Conservation (phyloP, 306 rosid genomes). For the Castanea mollissima region DNA sequence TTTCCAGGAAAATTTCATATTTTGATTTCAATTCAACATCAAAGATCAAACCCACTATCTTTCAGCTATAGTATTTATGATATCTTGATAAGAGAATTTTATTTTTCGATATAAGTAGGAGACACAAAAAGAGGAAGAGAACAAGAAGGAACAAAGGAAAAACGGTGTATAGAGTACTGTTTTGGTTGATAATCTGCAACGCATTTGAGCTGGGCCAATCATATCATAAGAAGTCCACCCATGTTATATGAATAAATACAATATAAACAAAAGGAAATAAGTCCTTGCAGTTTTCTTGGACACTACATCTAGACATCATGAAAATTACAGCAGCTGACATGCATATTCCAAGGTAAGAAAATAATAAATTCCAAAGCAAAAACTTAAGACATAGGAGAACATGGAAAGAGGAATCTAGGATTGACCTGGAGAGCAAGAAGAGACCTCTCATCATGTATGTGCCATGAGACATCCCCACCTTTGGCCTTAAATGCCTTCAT, state of each 20-base stretch:
- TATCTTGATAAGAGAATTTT: neutral
- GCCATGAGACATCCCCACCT: conserved; percentile 98
- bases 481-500: conserved; percentile 94
- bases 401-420: conserved; percentile 5
- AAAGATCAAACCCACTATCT: neutral
- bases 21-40: neutral
- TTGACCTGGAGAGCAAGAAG: conserved; percentile 88
- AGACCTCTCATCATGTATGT: conserved; percentile 93
- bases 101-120: neutral
- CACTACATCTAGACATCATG: neutral
- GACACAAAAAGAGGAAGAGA: neutral
- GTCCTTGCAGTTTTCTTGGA: neutral
- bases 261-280: neutral
- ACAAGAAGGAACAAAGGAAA: neutral
- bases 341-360: neutral
- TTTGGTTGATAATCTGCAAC: neutral
- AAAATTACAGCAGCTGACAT: conserved; percentile 18
- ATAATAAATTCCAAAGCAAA: conserved; percentile 5
- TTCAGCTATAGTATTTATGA: neutral
- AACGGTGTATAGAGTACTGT: neutral
- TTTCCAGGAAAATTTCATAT: neutral
- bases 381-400: conserved; percentile 10
- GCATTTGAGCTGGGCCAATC: no score
- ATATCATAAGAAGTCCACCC: neutral
- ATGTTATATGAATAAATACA: neutral